Base-by-base conservation (phyloP, 768 basidiomycete genomes). In the Serendipita vermifera region DNA sequence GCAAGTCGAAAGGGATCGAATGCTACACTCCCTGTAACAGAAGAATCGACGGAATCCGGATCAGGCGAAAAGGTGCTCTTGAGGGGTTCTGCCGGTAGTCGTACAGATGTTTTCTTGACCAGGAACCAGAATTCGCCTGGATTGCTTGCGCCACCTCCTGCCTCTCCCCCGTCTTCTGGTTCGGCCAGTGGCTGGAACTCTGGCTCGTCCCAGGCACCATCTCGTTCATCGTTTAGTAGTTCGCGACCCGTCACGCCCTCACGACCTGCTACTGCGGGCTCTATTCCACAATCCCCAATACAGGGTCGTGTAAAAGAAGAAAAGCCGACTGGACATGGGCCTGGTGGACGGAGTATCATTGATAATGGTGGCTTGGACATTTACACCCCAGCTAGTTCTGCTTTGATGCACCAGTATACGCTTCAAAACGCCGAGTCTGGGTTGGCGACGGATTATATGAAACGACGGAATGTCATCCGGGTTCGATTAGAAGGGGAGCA, bases 401-500 rank as follows among this genome's bases (percentile, higher is more conserved):
- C 20, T 62, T 65, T 92, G 51, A 66, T 93, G 54, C 77, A 75
- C 48, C 70, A 74, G 54, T 97, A 96, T 65, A 81, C 87, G 20
- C 72, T 97, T 68, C 90, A 94, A 67, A 69, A 85, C 62, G 90
- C 91, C 5, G 93, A 97, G 73, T 90, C 88, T 59, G 96, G 96
- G 20, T 68, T 99, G 33, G 96, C 90, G 31, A 91, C 87, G 58
- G 96, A 99, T 68, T 99, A 99, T 69, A 33, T 80, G 60, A 98
- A 98, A 76, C 75, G 92, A 60, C 85, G 81, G 73, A 87, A 98
- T 67, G 94, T 98, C 40, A 91, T 98, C 32, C 77, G 96, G 20
- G 80, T 98, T 27, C 71, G 94, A 57, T 72, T 91, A 60, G 91
- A 96, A 67, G 96, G 94, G 11, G 89, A 98, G 72, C 96, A 99